Base-by-base conservation (phyloP, 495 filamentous ascomycete genomes). In the Penicillium macrosclerotiorum region DNA sequence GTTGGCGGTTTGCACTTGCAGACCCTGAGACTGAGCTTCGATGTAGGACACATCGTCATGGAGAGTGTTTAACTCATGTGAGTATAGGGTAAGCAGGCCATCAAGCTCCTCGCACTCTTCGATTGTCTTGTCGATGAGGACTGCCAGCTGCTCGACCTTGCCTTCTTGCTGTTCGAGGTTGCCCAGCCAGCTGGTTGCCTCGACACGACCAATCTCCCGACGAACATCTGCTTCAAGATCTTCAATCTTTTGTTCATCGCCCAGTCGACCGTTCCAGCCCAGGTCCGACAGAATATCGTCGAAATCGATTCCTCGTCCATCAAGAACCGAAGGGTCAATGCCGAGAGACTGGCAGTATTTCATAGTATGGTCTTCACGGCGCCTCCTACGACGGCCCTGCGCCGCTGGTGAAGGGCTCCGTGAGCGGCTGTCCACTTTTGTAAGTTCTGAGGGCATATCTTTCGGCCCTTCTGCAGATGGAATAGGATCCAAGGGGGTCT, bases 31-130 rank as follows among this genome's bases (percentile, higher is more conserved):
- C 62, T 97, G 93, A 7, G 94, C 89, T 71, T 98, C 93, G 39
- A 98, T 96, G 59, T 92, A 96, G 5, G 90, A 82, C 33, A 98
- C 90, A 66, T 98, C 93, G 25, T 96, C 91, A 42, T 91, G 88
- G 3, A 98, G 75, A 34, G 89, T 97, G 47, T 89, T 88, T 36
- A 98, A 69, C 68, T 98, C 93, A 6, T 96, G 93, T 29, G 86
- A 86, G 67, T 98, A 98, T 22, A 98, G 71, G 1, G 91, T 97
- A 34, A 98, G 68, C 32, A 97, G 71, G 44, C 92, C 90, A 58
- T 98, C 93, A 27, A 98, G 74, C 66, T 96, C 91, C 42, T 98
- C 93, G 54, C 93, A 96, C 67, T 98, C 93, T 22, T 84, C 78
- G 51, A 97, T 89, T 5, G 89, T 87, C 45, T 82, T 80, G 60